Conservation (phyloP, 192 early-diverging fungal species). For the Kickxella alabastrina region DNA sequence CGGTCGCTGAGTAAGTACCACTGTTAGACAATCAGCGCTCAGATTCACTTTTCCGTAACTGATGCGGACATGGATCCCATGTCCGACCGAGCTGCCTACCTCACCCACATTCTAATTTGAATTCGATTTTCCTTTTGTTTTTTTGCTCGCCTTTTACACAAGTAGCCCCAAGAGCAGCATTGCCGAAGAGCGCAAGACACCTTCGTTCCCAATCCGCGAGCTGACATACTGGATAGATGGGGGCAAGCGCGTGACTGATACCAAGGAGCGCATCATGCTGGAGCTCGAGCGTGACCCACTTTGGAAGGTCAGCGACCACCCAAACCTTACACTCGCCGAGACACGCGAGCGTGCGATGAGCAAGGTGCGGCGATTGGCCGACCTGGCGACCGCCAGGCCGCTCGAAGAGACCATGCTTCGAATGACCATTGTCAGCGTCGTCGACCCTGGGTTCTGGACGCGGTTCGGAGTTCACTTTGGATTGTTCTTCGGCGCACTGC, state of each 20-base stretch:
- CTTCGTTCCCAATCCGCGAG: slow-evolving; percentile 71
- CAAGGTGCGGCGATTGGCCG: slow-evolving; percentile 67
- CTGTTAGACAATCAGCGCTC: too few species aligned
- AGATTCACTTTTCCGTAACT: too few species aligned
- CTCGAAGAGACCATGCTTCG: slow-evolving; percentile 66
- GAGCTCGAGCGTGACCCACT: slow-evolving; percentile 81
- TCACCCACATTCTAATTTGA: too few species aligned
- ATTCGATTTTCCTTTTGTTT: too few species aligned
- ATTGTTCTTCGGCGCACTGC: slow-evolving; percentile 81
- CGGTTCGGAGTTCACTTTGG: slow-evolving; percentile 89
- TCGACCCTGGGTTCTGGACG: slow-evolving; percentile 89
- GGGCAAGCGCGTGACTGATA: slow-evolving; percentile 57
- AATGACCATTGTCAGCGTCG: slow-evolving; percentile 74
- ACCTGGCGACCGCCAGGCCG: slow-evolving; percentile 69
- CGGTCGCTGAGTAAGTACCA: slow-evolving; percentile 26
- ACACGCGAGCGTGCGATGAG: slow-evolving; percentile 82
- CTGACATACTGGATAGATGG: slow-evolving; percentile 85
- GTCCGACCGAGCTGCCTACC: too few species aligned
- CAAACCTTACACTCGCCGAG: slow-evolving; percentile 70
- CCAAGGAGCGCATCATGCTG: slow-evolving; percentile 78
- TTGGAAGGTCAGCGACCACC: slow-evolving; percentile 74
- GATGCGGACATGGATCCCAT: too few species aligned
- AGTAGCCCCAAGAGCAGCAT: slow-evolving; percentile 53
- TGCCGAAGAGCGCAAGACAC: slow-evolving; percentile 68
- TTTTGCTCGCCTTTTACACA: neutral